A percentile compares a stretch with the other conserved stretches of the same genome.
Evolutionary conservation across 2,329 filamentous ascomycete species (phyloP).

Genomic region (Dactylellina haptotyla): DNA sequence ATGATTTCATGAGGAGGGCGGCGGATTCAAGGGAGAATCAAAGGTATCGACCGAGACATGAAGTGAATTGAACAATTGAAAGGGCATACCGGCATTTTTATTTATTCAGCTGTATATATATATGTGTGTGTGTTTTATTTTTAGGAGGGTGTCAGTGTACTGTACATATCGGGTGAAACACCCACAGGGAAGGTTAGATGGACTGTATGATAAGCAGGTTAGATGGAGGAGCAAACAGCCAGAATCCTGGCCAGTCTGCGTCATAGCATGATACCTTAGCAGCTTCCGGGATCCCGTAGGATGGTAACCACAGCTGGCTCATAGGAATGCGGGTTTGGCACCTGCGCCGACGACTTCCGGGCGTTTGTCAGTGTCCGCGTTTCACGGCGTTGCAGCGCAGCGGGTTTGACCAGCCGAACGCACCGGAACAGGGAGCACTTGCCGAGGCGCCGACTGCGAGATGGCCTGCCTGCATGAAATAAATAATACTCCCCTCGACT

Average conservation of each 20-base stretch:
- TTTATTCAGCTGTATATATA: not conserved
- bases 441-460: constrained; percentile 28
- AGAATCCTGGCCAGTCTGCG: too few relatives aligned
- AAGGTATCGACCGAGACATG: too few relatives aligned
- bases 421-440: constrained; percentile 30
- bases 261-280: not conserved
- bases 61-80: too few relatives aligned
- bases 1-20: too few relatives aligned
- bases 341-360: not conserved
- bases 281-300: not conserved
- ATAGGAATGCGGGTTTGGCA: too few relatives aligned
- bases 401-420: constrained; percentile 19
- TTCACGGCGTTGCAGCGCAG: constrained; percentile 13
- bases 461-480: too few relatives aligned
- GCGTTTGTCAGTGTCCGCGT: constrained; percentile 4
- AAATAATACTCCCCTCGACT: too few relatives aligned
- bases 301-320: too few relatives aligned
- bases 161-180: constrained; percentile 13
- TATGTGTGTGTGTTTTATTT: constrained; percentile 12
- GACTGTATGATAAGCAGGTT: constrained; percentile 1
- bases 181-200: not conserved
- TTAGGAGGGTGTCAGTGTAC: not conserved
- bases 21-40: too few relatives aligned
- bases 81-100: too few relatives aligned
- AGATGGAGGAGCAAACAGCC: too few relatives aligned